phyloP scores from a whole-genome alignment of 179 eudicot genomes.

The Nepenthes alata region DNA sequence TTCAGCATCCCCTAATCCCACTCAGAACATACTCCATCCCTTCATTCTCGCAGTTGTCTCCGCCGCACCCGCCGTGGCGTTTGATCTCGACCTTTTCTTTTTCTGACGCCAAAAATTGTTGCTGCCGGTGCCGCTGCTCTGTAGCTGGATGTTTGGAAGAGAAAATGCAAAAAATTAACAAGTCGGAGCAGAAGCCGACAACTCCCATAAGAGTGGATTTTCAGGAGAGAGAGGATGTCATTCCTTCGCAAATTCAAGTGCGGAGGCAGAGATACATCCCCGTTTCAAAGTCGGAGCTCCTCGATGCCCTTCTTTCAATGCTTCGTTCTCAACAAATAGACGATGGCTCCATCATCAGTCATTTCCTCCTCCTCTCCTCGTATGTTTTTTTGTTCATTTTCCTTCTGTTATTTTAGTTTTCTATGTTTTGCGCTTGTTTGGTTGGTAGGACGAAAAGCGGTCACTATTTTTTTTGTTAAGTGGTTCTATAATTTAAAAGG shows the following conservation, averaged over 20 bases:
- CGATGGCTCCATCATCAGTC: slow-evolving; percentile 4
- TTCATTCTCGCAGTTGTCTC: no score
- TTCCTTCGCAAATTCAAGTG: slow-evolving; percentile 46
- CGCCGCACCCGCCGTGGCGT: no score
- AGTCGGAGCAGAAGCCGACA: no score
- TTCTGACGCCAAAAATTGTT: no score
- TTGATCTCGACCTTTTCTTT: no score
- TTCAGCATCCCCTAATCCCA: no score
- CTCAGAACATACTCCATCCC: no score
- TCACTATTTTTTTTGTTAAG: background rate
- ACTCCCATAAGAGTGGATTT: no score
- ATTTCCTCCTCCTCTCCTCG: slow-evolving; percentile 47
- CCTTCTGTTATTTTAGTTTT: background rate
- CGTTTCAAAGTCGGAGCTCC: slow-evolving; percentile 49
- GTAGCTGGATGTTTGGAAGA: no score
- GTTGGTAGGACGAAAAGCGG: background rate
- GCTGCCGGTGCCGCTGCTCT: no score
- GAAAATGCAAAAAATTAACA: no score
- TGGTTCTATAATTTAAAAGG: background rate
- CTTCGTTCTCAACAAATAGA: slow-evolving; percentile 27
- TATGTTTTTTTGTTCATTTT: slow-evolving; percentile 10
- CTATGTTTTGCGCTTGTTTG: background rate
- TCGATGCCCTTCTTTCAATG: slow-evolving; percentile 37
- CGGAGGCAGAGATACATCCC: slow-evolving; percentile 59
- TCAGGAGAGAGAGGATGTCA: no score